Conservation (phyloP, 2,329 filamentous ascomycete species). For the Verticillium zaregamsianum region DNA sequence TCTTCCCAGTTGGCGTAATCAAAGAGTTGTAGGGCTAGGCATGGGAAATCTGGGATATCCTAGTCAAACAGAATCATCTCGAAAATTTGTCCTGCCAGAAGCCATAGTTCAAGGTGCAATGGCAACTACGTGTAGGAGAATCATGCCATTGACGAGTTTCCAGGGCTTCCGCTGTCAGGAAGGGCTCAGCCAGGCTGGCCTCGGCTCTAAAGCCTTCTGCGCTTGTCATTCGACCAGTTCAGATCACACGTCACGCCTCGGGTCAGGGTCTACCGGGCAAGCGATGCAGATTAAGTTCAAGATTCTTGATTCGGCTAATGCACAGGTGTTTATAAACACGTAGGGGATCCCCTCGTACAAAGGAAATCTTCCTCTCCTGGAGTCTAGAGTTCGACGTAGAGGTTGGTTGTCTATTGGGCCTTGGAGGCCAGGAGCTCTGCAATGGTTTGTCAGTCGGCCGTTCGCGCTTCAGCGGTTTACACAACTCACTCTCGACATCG, state of each 20-base stretch:
- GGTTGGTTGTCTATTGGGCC: slow-evolving; percentile 50
- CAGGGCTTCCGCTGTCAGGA: too few relatives aligned
- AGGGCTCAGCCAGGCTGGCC: too few relatives aligned
- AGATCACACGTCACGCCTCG: not conserved
- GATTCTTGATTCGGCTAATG: slow-evolving; percentile 50
- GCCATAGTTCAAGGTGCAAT: too few relatives aligned
- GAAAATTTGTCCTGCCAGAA: too few relatives aligned
- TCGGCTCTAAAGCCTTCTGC: too few relatives aligned
- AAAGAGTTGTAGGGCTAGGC: too few relatives aligned
- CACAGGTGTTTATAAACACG: slow-evolving; percentile 58
- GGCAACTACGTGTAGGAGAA: too few relatives aligned
- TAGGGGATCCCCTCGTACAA: slow-evolving; percentile 37
- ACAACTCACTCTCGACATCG: slow-evolving; percentile 82
- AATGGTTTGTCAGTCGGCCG: not conserved
- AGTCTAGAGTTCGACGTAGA: slow-evolving; percentile 5
- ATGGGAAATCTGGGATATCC: too few relatives aligned
- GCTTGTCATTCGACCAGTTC: too few relatives aligned
- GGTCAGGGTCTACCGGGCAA: not conserved
- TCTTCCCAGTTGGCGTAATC: too few relatives aligned
- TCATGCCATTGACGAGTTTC: too few relatives aligned
- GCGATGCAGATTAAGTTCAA: not conserved
- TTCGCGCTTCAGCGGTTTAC: not conserved
- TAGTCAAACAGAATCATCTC: too few relatives aligned
- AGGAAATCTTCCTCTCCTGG: slow-evolving; percentile 37
- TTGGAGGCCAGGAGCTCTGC: slow-evolving; percentile 61